Evolutionary conservation across 1,284 basidiomycete genomes (phyloP), one percentile per base, ranked within the genome.

Genomic region (Irpex sp.): DNA sequence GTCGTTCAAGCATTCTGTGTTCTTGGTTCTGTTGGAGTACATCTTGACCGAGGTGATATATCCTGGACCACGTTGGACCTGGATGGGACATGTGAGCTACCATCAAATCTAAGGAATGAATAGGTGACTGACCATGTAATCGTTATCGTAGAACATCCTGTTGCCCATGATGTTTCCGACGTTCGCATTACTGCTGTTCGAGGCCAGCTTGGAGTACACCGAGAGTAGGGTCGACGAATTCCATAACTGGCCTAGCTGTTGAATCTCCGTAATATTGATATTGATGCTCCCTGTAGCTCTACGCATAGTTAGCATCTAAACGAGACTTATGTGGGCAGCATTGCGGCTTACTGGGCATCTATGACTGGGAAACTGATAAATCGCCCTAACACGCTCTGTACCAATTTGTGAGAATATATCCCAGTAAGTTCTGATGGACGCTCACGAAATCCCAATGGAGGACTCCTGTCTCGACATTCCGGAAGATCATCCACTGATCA

Each of bases 361-460:
- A 76, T 72, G 0, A 86, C 82, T 0, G 86, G 83, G 69, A 88
- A 86, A 59, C 80, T 83, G 66, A 89, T 82, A 66, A 89, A 85
- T 3, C 87, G 81, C 9, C 85, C 83, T 13, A 88, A 71, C 9
- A 78, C 81, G 66, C 85, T 88, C 84, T 87, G 57, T 19, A 17
- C 36, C 26, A 57, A 58, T 1, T 31, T 35, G 47, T 21, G 11
- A 46, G 33, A 31, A 9, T 47, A 50, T 13, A 46, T 8, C 8
- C 0, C 2, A 8, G 31, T 8, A 2, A 4, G 49, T 15, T 8
- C 26, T 37, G 35, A 53, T 1, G 1, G 51, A 11, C 3, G 73
- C 85, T 68, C 66, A 88, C 86, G 67, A 87, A 84, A 66, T 90
- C 87, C 85, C 86, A 90, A 68, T 89, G 86, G 54, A 85, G 70